Evolutionary conservation across 2,329 filamentous ascomycete species (phyloP), one percentile per base, ranked within the genome.

Genomic region (Myriosclerotinia duriaeana): DNA sequence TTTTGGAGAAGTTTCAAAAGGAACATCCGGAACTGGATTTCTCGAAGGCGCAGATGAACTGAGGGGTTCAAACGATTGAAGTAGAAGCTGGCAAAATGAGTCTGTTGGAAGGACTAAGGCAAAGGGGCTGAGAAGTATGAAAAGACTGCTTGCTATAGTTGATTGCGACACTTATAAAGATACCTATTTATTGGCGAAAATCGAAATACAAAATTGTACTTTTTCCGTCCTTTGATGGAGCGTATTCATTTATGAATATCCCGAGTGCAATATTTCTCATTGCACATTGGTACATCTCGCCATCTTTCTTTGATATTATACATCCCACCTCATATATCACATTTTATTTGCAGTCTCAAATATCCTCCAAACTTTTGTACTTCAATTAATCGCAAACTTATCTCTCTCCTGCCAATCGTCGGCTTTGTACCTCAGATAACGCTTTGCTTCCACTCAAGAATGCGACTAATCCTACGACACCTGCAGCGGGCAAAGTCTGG

Each of bases 371-470:
- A 44, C 54, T n/a, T 52, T 53, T 61, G 11, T 53, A 44, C 46
- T 44, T 53, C 7, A 14, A 61, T 26, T 26, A 26, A 26, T 26
- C 34, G 8, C 34, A 40, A 38, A 9, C 70, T 59, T 72, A 76
- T 54, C 74, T 65, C 61, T 75, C 72, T 55, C 74, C 93, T 30
- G 91, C 89, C 74, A 97, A 80, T 66, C 95, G 87, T 72, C 95
- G 86, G 75, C 89, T 87, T 81, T 97, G 95, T 40, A 99, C 94
- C 82, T 99, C 95, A 60, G 92, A 90, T 72, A 99, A 82, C 6
- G 95, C 95, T 78, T 93, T 89, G 76, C 89, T 93, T 66, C 95
- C 95, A 77, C 92, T 97, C 69, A 98, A 78, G 76, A 96, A 92
- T 14, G 91, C 87, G 65, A 93, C 85, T 36, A 85, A 79, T 20